Evolutionary conservation across 345 rosid species (phyloP).

Genomic region (Lenwebbia sp.): DNA sequence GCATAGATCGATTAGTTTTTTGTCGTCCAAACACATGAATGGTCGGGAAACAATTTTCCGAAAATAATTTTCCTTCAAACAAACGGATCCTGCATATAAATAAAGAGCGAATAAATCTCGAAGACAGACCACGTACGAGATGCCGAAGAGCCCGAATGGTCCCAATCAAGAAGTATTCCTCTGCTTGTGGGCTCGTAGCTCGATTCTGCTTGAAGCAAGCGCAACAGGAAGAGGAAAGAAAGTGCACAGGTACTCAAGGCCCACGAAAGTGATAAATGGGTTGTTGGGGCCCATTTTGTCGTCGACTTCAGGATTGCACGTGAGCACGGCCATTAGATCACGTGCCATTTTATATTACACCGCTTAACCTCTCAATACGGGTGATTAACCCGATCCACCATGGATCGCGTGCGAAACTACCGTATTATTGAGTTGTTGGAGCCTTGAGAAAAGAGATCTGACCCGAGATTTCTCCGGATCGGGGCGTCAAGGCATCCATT

Average conservation of each 20-base stretch:
- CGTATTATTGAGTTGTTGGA: not conserved
- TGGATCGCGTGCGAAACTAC: not conserved
- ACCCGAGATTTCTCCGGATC: not conserved
- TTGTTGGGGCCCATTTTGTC: not conserved
- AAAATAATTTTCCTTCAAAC: not conserved
- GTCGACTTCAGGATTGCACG: not conserved
- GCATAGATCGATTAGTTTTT: accelerated
- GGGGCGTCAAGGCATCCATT: no score
- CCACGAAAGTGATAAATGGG: not conserved
- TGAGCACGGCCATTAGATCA: not conserved
- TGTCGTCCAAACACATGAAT: not conserved
- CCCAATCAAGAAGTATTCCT: not conserved
- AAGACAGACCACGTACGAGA: not conserved
- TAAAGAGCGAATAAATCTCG: not conserved
- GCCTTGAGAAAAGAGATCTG: not conserved
- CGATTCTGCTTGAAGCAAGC: not conserved
- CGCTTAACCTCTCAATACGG: not conserved
- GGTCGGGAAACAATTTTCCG: not conserved
- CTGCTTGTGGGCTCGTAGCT: not conserved
- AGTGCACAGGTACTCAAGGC: not conserved
- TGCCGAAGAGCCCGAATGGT: not conserved
- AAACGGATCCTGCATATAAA: not conserved
- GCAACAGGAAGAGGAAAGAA: not conserved
- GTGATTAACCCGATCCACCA: not conserved
- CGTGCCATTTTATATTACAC: not conserved